phyloP scores from a whole-genome alignment of 2,329 filamentous ascomycete species.

The Colletotrichum horii region DNA sequence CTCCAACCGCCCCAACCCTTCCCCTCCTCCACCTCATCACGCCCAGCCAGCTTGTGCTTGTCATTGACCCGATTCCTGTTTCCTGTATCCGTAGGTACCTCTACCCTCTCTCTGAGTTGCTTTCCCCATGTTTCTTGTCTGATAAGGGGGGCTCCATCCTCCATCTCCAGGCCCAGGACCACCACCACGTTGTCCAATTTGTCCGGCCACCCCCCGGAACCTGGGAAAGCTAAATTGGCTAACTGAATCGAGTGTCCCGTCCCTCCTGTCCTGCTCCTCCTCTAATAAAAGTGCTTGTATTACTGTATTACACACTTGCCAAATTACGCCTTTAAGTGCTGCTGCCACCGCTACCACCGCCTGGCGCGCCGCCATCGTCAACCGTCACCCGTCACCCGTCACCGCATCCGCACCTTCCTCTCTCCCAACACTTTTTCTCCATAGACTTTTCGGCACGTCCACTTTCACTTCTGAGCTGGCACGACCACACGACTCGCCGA shows the following conservation, averaged over 20 bases:
- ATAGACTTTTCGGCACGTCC: neutral
- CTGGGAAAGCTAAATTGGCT: conserved; percentile 15
- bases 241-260: conserved; percentile 12
- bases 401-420: neutral
- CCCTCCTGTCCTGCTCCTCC: conserved; percentile 2
- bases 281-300: conserved; percentile 21
- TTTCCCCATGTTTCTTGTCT: conserved; percentile 11
- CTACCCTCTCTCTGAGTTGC: neutral
- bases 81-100: neutral
- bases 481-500: neutral
- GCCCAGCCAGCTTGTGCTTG: neutral
- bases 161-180: conserved; percentile 3
- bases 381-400: neutral
- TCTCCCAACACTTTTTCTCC: conserved; percentile 5
- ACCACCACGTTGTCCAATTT: conserved; percentile 13
- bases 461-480: neutral
- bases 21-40: neutral
- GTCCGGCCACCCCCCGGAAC: conserved; percentile 3
- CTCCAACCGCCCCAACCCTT: neutral
- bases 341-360: neutral
- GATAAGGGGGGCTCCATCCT: neutral
- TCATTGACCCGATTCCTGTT: neutral
- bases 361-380: conserved; percentile 18
- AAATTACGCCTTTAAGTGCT: neutral
- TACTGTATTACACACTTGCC: conserved; percentile 14